phyloP scores from a whole-genome alignment of 2,329 filamentous ascomycete genomes.

The Trichoderma koningiopsis region DNA sequence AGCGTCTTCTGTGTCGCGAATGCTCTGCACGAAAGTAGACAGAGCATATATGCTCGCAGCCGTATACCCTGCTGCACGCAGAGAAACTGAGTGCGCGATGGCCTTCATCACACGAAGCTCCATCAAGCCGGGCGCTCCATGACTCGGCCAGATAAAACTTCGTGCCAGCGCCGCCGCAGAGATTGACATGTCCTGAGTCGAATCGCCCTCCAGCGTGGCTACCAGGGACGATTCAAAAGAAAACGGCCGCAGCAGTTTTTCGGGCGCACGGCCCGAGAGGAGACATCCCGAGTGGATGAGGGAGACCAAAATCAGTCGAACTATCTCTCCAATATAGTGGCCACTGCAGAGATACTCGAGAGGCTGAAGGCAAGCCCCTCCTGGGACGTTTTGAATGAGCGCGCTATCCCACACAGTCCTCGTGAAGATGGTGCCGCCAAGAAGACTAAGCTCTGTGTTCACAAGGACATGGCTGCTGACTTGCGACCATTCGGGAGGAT shows the following conservation, averaged over 20 bases:
- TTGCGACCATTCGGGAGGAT: neutral
- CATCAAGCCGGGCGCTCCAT: neutral
- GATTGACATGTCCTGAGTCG: neutral
- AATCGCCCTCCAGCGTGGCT: neutral
- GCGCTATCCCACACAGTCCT: neutral
- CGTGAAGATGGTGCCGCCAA: neutral
- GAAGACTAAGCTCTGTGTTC: neutral
- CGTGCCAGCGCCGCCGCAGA: neutral
- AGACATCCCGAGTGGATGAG: neutral
- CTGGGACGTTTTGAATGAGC: neutral
- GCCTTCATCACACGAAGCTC: neutral
- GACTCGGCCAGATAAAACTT: neutral
- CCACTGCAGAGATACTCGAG: neutral
- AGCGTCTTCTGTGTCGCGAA: neutral
- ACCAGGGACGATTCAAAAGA: neutral
- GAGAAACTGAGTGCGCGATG: neutral
- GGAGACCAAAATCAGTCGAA: neutral
- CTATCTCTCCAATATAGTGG: neutral
- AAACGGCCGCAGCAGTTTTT: neutral
- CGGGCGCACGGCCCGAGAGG: neutral
- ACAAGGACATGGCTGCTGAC: neutral
- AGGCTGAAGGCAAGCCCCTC: neutral
- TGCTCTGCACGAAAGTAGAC: neutral
- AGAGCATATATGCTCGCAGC: neutral
- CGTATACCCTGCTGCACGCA: neutral